Evolutionary conservation across 108 stramenopile genomes (phyloP).

Genomic region (Discostella pseudostelligera): DNA sequence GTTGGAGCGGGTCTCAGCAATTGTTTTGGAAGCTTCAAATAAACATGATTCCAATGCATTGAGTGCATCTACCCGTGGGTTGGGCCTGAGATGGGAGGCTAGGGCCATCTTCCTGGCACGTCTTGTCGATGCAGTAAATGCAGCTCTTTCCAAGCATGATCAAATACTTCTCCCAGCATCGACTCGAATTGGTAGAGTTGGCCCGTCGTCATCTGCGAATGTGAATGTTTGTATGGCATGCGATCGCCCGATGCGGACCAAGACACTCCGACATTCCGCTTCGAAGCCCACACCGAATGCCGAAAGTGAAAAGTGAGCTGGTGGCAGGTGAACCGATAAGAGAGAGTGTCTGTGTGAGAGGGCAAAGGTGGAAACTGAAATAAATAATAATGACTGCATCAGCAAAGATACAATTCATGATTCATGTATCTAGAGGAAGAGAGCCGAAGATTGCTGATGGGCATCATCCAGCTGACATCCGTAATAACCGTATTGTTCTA

Average conservation of each 20-base stretch:
- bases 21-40: neutral
- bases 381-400: too few species aligned
- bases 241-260: constrained; percentile 39
- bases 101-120: constrained; percentile 43
- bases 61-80: constrained; percentile 24
- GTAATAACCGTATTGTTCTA: too few species aligned
- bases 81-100: constrained; percentile 47
- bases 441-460: too few species aligned
- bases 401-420: too few species aligned
- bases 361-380: too few species aligned
- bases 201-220: constrained; percentile 18
- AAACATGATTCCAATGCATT: constrained; percentile 1
- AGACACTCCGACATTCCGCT: neutral
- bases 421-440: too few species aligned
- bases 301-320: neutral
- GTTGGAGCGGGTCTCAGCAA: constrained; percentile 39
- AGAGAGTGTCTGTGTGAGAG: too few species aligned
- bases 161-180: constrained; percentile 39
- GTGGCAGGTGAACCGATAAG: too few species aligned
- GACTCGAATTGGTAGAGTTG: constrained; percentile 27
- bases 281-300: too few species aligned
- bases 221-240: constrained; percentile 50
- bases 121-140: constrained; percentile 43
- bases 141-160: constrained; percentile 53
- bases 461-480: too few species aligned